A percentile compares a stretch with the other conserved stretches of the same genome.
phyloP scores from a whole-genome alignment of 306 rosid species.

The Albizia julibrissin region DNA sequence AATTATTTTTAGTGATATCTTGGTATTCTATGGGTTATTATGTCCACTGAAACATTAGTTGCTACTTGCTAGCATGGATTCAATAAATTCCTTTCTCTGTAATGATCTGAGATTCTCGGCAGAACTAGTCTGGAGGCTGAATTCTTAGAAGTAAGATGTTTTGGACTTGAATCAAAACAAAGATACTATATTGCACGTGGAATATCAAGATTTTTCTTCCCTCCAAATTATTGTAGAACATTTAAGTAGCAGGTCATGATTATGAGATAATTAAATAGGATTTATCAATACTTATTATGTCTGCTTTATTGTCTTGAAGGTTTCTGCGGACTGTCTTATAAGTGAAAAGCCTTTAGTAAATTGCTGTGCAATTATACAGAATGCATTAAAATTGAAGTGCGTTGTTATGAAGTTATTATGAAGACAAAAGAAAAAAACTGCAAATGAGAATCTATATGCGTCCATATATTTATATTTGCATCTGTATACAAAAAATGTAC shows the following conservation, averaged over 20 bases:
- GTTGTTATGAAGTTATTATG: neutral
- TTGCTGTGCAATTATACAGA: neutral
- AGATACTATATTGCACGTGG: neutral
- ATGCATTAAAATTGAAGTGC: neutral
- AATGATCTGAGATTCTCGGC: neutral
- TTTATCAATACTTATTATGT: neutral
- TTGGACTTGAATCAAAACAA: neutral
- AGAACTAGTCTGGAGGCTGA: neutral
- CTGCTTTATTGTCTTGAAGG: neutral
- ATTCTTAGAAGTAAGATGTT: neutral
- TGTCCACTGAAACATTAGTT: slow-evolving; percentile 22
- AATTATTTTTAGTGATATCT: neutral
- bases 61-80: slow-evolving; percentile 8
- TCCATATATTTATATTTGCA: no score
- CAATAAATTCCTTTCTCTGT: slow-evolving; percentile 18
- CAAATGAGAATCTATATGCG: neutral
- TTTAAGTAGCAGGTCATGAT: neutral
- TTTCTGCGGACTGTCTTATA: neutral
- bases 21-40: slow-evolving; percentile 7
- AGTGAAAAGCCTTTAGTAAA: neutral
- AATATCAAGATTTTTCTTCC: neutral
- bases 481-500: neutral
- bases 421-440: neutral
- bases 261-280: neutral
- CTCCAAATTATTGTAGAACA: neutral